A percentile compares a stretch with the other conserved stretches of the same genome.
These are phyloP conservation scores for Herpetospermum pedunculosum DNA, from an alignment of 306 rosid genomes.

Conservation along the genomic window DNA sequence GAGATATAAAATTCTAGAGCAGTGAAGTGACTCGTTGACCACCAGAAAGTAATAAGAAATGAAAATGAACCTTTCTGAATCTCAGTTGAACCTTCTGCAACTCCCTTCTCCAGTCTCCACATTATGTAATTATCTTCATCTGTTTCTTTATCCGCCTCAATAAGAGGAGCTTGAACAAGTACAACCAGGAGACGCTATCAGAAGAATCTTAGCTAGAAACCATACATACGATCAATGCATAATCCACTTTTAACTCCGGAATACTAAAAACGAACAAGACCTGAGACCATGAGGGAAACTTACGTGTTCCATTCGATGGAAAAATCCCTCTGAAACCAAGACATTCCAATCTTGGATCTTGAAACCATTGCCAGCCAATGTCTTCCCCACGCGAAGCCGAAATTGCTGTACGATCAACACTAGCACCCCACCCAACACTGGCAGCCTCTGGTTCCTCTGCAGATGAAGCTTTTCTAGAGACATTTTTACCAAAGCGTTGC, in stretches of 20 bases:
- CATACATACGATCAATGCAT: background rate
- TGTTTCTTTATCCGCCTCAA: constrained; percentile 68
- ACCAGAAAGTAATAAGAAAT: background rate
- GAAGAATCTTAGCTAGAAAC: background rate
- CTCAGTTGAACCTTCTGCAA: constrained; percentile 87
- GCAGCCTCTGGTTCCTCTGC: constrained; percentile 73
- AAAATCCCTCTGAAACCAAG: constrained; percentile 94
- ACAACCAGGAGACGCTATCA: background rate
- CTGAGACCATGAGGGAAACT: constrained; percentile 16
- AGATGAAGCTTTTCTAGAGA: constrained; percentile 25
- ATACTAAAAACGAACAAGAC: background rate
- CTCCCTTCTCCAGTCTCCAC: constrained; percentile 77
- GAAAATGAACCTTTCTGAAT: constrained; percentile 60
- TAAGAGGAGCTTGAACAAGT: constrained; percentile 59
- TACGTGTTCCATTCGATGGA: constrained; percentile 57
- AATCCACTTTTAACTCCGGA: background rate
- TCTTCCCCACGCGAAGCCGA: constrained; percentile 45
- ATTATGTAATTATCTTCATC: constrained; percentile 58
- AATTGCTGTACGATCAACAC: constrained; percentile 36
- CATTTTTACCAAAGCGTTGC: constrained; percentile 62
- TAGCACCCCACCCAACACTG: constrained; percentile 83
- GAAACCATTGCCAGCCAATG: constrained; percentile 81
- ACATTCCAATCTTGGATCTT: constrained; percentile 70
- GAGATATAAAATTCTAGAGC: background rate
- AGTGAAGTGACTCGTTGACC: background rate